A percentile compares a stretch with the other conserved stretches of the same genome.
Conservation (phyloP, 805 yeast genomes). For the Kodamaea sagamina region DNA sequence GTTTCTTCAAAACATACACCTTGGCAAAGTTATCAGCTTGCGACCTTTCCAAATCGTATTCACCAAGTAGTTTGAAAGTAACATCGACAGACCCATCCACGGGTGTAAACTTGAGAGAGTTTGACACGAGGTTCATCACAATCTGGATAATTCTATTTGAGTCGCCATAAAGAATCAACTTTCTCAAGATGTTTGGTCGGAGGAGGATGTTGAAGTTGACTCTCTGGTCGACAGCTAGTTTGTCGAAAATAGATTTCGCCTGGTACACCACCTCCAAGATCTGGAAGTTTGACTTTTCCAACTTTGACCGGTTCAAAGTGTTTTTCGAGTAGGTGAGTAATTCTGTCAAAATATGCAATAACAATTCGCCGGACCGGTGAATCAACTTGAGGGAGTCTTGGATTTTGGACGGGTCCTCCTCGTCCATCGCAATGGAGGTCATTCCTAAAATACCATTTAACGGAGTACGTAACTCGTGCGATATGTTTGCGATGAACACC, state of each 20-base stretch:
- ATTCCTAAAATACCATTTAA: slow-evolving; percentile 94
- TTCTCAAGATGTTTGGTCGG: slow-evolving; percentile 59
- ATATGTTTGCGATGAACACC: slow-evolving; percentile 86
- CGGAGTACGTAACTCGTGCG: slow-evolving; percentile 94
- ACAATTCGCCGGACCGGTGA: slow-evolving; percentile 86
- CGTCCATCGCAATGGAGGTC: slow-evolving; percentile 93
- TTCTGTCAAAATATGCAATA: slow-evolving; percentile 87
- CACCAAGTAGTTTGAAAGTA: slow-evolving; percentile 62
- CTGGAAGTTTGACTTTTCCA: slow-evolving; percentile 81
- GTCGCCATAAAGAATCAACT: slow-evolving; percentile 79
- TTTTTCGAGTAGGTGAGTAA: slow-evolving; percentile 89
- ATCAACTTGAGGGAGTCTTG: slow-evolving; percentile 78
- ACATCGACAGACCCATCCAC: slow-evolving; percentile 80
- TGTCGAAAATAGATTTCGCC: slow-evolving; percentile 79
- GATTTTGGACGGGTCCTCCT: slow-evolving; percentile 64
- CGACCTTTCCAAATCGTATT: slow-evolving; percentile 58
- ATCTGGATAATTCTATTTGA: slow-evolving; percentile 88
- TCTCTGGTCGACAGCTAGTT: slow-evolving; percentile 73
- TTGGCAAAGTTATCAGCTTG: slow-evolving; percentile 39
- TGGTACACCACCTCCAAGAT: slow-evolving; percentile 82
- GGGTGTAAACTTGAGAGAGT: slow-evolving; percentile 90
- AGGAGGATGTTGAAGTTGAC: slow-evolving; percentile 66
- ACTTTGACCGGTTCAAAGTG: slow-evolving; percentile 76
- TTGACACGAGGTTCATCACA: slow-evolving; percentile 88
- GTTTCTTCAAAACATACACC: slow-evolving; percentile 35